Base-by-base conservation (phyloP, 352 stramenopile genomes). In the Paralagenidium karlingii region DNA sequence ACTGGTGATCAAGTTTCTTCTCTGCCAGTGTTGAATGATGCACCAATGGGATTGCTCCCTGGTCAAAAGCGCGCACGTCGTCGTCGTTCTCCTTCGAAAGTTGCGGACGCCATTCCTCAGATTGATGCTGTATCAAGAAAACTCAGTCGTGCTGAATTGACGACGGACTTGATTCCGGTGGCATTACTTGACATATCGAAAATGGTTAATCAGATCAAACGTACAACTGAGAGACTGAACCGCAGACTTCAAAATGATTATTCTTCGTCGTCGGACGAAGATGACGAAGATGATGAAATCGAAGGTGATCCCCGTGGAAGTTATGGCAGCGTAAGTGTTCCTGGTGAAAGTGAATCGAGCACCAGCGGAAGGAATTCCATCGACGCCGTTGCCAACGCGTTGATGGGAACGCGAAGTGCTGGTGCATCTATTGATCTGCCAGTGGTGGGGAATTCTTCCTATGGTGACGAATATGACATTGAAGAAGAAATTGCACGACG, bases 151-250 rank as follows among this genome's bases (percentile, higher is more conserved):
- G 46, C 55, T 0, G 73, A 83, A 24, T 29, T 82, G 13, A 59
- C 63, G 18, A 36, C 64, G 8, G 65, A 78, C 25, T 47, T 80
- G 26, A 63, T 82, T 18, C 66, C 70, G 1, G 27, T 55, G 3
- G 68, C 74, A 24, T 55, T 87, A 18, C 40, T 60, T n/a, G 70
- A 85, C 34, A 77, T 85, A 41, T 71, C 68, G 1, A 45, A 41
- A 11, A 83, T 84, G 68, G 59, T 83, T 18, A 64, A 78, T 22
- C 61, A 87, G 43, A 81, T 87, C 29, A 71, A 80, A 18, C 64
- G 60, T 24, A 82, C 65, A 5, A 84, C 68, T 1, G 60, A 82
- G 31, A 38, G 63, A 8, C 40, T 84, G 20, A 77, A 58, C 50
- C 54, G 63, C 24, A 60, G 57, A 28, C 45, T 80, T 11, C 52